phyloP scores from a whole-genome alignment of 2,329 filamentous ascomycete species.

The Ascocoryne sarcoides region DNA sequence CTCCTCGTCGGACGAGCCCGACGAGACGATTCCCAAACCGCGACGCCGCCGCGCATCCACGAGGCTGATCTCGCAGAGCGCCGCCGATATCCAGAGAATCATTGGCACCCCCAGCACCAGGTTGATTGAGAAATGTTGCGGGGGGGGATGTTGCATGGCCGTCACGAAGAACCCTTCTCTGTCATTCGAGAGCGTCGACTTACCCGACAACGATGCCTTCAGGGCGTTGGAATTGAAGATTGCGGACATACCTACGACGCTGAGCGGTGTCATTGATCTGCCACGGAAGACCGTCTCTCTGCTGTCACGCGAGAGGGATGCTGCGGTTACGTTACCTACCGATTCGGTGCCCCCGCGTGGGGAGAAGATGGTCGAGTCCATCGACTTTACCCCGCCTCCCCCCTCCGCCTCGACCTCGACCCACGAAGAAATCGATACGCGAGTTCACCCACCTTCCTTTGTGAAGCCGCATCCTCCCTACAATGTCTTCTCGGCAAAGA shows the following conservation, averaged over 20 bases:
- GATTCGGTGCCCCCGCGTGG: slow-evolving; percentile 34
- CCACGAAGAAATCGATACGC: slow-evolving; percentile 40
- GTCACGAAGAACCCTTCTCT: slow-evolving; percentile 36
- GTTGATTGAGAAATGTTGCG: slow-evolving; percentile 54
- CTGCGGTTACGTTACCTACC: slow-evolving; percentile 33
- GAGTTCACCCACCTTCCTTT: slow-evolving; percentile 71
- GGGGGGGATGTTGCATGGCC: slow-evolving; percentile 54
- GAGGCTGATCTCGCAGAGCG: slow-evolving; percentile 55
- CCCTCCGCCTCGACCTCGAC: not conserved
- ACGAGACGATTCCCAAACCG: slow-evolving; percentile 38
- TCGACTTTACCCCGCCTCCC: slow-evolving; percentile 27
- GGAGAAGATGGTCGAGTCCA: slow-evolving; percentile 20
- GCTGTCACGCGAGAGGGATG: slow-evolving; percentile 42
- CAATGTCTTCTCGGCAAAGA: slow-evolving; percentile 80
- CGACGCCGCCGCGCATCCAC: slow-evolving; percentile 64
- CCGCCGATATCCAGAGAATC: slow-evolving; percentile 52
- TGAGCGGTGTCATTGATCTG: slow-evolving; percentile 63
- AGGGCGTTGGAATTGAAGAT: slow-evolving; percentile 69
- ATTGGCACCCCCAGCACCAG: slow-evolving; percentile 55
- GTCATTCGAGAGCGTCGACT: slow-evolving; percentile 42
- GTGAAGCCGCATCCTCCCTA: slow-evolving; percentile 94
- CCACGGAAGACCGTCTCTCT: slow-evolving; percentile 70
- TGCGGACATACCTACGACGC: slow-evolving; percentile 60
- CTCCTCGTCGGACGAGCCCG: slow-evolving; percentile 43
- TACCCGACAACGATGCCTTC: slow-evolving; percentile 80